Evolutionary conservation across 257 asterid species (phyloP).

Genomic region (Cinchona pubescens): DNA sequence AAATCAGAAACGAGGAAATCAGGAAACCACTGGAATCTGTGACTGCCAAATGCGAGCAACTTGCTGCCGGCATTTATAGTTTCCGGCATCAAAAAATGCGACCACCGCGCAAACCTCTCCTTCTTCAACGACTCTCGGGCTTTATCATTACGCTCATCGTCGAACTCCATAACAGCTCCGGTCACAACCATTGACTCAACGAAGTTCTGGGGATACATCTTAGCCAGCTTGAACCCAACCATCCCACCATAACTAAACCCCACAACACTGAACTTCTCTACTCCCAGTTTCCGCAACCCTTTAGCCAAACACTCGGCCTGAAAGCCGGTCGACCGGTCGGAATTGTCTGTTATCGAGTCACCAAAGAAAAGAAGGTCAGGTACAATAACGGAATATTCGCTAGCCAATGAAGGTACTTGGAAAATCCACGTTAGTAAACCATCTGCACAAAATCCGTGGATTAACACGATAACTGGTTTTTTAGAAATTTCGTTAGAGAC

Average conservation of each 20-base stretch:
- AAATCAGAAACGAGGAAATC: constrained; percentile 17
- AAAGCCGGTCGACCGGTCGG: constrained; percentile 15
- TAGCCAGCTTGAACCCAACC: constrained; percentile 27
- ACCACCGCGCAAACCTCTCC: neutral
- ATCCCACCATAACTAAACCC: constrained; percentile 35
- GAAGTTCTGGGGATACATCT: constrained; percentile 22
- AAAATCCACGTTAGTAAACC: neutral
- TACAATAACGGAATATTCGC: neutral
- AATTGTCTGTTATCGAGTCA: neutral
- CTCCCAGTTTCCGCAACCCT: constrained; percentile 33
- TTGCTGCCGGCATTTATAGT: neutral
- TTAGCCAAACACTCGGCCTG: constrained; percentile 27
- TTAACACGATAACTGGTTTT: neutral
- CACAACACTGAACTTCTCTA: constrained; percentile 26
- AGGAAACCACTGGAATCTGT: constrained; percentile 22
- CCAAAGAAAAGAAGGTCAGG: constrained; percentile 15
- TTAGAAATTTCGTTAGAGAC: constrained; percentile 2
- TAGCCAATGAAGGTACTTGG: neutral
- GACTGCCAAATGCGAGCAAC: constrained; percentile 21
- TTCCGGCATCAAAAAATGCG: constrained; percentile 26
- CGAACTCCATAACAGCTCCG: constrained; percentile 15
- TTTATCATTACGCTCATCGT: neutral
- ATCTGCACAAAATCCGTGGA: neutral
- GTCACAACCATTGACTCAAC: constrained; percentile 25
- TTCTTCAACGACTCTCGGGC: neutral